These are phyloP conservation scores for Penicillium sp. DNA, from an alignment of 2,329 filamentous ascomycete genomes.

Conservation along the genomic window DNA sequence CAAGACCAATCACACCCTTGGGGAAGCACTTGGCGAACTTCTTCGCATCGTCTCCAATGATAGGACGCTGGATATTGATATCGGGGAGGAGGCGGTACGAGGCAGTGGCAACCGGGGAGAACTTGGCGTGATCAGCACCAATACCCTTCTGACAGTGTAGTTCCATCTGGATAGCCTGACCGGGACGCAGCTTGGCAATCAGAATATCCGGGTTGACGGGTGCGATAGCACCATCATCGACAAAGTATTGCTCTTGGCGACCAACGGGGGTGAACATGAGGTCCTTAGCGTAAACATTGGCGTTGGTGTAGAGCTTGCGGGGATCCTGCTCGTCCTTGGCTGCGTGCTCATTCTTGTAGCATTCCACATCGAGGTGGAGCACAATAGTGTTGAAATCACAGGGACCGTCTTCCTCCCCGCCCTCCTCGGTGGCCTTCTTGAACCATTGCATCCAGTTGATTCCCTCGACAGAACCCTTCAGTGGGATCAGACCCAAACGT, in stretches of 20 bases:
- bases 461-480: slow-evolving; percentile 75
- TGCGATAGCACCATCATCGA: slow-evolving; percentile 65
- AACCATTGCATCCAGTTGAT: slow-evolving; percentile 83
- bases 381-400: slow-evolving; percentile 86
- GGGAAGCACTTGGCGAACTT: slow-evolving; percentile 93
- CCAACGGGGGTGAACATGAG: slow-evolving; percentile 77
- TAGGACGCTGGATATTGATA: slow-evolving; percentile 81
- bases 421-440: slow-evolving; percentile 67
- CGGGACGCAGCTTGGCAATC: slow-evolving; percentile 88
- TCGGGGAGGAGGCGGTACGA: slow-evolving; percentile 87
- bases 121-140: slow-evolving; percentile 93
- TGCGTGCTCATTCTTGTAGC: slow-evolving; percentile 75
- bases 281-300: slow-evolving; percentile 77
- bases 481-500: slow-evolving; percentile 84
- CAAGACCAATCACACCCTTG: slow-evolving; percentile 78
- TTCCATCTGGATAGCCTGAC: slow-evolving; percentile 80
- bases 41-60: slow-evolving; percentile 79
- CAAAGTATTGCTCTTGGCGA: slow-evolving; percentile 68
- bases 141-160: slow-evolving; percentile 96
- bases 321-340: slow-evolving; percentile 76
- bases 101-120: slow-evolving; percentile 92
- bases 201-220: slow-evolving; percentile 90
- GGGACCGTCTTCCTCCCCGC: slow-evolving; percentile 48
- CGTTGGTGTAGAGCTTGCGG: slow-evolving; percentile 79
- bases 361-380: slow-evolving; percentile 74